Evolutionary conservation across 1,139 yeast genomes (phyloP).

Genomic region (Kazachstania sp.): DNA sequence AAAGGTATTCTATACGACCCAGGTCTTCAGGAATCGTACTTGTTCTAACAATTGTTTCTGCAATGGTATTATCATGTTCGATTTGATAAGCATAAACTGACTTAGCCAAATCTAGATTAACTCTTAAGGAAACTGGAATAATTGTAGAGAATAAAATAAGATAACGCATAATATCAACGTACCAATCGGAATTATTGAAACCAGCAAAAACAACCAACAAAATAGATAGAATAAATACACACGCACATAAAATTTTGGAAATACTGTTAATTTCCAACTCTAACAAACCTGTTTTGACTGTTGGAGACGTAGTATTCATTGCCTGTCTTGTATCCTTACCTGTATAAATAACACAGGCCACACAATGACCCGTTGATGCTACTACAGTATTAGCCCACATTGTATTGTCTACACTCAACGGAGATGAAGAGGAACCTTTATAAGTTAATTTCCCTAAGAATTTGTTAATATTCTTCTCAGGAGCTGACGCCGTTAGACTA

Average conservation of each 20-base stretch:
- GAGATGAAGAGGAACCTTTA: constrained; percentile 44
- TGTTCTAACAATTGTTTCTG: constrained; percentile 87
- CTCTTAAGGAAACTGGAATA: constrained; percentile 91
- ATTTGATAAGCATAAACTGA: constrained; percentile 94
- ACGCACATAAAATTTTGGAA: constrained; percentile 79
- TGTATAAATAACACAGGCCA: constrained; percentile 83
- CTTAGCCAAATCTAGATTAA: constrained; percentile 89
- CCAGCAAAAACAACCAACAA: constrained; percentile 76
- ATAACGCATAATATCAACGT: constrained; percentile 80
- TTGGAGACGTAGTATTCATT: constrained; percentile 79
- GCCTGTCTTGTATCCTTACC: constrained; percentile 93
- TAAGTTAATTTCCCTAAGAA: constrained; percentile 66
- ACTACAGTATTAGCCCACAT: constrained; percentile 97
- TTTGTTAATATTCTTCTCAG: constrained; percentile 73
- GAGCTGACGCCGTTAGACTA: constrained; percentile 60
- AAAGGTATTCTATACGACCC: constrained; percentile 86
- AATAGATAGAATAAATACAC: constrained; percentile 72
- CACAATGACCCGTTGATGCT: constrained; percentile 77
- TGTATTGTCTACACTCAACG: constrained; percentile 81
- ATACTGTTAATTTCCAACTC: constrained; percentile 85
- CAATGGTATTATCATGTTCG: constrained; percentile 73
- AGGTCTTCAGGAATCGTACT: constrained; percentile 97
- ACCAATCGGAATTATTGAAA: constrained; percentile 65
- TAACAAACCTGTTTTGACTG: constrained; percentile 83
- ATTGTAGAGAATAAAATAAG: constrained; percentile 87